phyloP scores from a whole-genome alignment of 768 basidiomycete species.

The Panaeolus papilionaceus region DNA sequence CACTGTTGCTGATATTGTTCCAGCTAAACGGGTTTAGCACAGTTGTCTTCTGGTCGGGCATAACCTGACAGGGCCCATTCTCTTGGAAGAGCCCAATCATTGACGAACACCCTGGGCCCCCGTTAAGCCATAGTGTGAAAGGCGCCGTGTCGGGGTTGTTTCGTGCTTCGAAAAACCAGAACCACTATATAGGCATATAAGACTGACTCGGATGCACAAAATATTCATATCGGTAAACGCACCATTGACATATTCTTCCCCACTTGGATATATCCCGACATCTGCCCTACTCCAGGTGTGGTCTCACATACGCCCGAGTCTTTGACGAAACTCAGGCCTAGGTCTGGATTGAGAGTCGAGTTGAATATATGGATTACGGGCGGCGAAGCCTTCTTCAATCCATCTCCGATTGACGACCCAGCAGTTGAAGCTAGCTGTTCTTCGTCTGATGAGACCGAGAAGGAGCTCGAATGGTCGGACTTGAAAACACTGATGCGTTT shows the following conservation, averaged over 20 bases:
- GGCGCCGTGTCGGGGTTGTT: slow-evolving; percentile 65
- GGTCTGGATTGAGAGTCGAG: slow-evolving; percentile 3
- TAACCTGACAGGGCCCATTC: slow-evolving; percentile 68
- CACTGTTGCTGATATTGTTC: slow-evolving; percentile 74
- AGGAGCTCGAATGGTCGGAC: background rate
- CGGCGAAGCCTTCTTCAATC: background rate
- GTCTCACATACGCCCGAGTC: slow-evolving; percentile 45
- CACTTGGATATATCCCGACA: slow-evolving; percentile 68
- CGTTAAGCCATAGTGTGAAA: slow-evolving; percentile 71
- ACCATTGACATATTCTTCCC: slow-evolving; percentile 30
- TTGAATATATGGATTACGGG: background rate
- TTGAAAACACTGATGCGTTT: background rate
- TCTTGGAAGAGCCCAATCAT: slow-evolving; percentile 78
- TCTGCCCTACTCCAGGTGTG: slow-evolving; percentile 61
- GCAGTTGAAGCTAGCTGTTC: background rate
- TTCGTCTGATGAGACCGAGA: background rate
- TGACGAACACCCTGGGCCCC: slow-evolving; percentile 67
- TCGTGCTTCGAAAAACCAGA: slow-evolving; percentile 77
- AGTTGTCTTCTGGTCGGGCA: slow-evolving; percentile 57
- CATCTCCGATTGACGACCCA: background rate
- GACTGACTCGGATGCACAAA: background rate
- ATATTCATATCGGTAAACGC: background rate
- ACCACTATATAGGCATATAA: slow-evolving; percentile 40
- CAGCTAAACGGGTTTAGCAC: slow-evolving; percentile 70
- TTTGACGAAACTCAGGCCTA: slow-evolving; percentile 13